Evolutionary conservation across 805 yeast genomes (phyloP).

Genomic region (Komagataella mondaviorum): DNA sequence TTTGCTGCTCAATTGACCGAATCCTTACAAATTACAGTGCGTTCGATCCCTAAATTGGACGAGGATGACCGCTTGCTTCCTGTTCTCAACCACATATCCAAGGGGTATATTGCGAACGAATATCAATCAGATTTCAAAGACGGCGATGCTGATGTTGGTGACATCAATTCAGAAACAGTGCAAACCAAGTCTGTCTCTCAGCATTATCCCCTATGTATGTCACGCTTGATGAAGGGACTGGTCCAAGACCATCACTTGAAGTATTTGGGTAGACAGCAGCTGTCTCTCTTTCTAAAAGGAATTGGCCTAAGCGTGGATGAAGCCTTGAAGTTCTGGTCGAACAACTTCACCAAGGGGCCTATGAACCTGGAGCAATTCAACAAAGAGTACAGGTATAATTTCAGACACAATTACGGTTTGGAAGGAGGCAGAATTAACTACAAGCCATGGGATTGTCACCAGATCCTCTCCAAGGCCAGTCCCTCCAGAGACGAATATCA

Average conservation of each 20-base stretch:
- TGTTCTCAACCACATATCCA: constrained; percentile 63
- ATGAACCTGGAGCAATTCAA: constrained; percentile 64
- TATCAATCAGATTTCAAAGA: constrained; percentile 13
- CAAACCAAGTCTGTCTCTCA: constrained; percentile 36
- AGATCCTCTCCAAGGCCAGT: constrained; percentile 58
- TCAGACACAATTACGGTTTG: constrained; percentile 81
- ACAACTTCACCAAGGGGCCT: constrained; percentile 44
- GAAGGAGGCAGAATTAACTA: constrained; percentile 85
- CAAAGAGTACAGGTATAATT: constrained; percentile 80
- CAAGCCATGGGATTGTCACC: constrained; percentile 75
- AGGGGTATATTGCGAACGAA: constrained; percentile 51
- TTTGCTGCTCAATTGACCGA: constrained; percentile 38
- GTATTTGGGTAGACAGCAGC: constrained; percentile 76
- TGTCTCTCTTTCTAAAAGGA: constrained; percentile 76
- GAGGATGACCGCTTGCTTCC: constrained; percentile 89
- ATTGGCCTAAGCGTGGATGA: constrained; percentile 83
- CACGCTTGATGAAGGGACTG: constrained; percentile 50
- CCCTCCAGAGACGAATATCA: constrained; percentile 61
- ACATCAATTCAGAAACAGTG: constrained; percentile 50
- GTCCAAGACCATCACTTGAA: constrained; percentile 56
- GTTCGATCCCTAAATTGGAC: constrained; percentile 69
- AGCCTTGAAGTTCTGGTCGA: constrained; percentile 75
- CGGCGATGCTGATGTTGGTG: constrained; percentile 21
- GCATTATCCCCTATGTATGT: constrained; percentile 78
- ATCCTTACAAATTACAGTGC: constrained; percentile 55